Conservation (phyloP, 163 green algal species). For the Scenedesmus sp. region DNA sequence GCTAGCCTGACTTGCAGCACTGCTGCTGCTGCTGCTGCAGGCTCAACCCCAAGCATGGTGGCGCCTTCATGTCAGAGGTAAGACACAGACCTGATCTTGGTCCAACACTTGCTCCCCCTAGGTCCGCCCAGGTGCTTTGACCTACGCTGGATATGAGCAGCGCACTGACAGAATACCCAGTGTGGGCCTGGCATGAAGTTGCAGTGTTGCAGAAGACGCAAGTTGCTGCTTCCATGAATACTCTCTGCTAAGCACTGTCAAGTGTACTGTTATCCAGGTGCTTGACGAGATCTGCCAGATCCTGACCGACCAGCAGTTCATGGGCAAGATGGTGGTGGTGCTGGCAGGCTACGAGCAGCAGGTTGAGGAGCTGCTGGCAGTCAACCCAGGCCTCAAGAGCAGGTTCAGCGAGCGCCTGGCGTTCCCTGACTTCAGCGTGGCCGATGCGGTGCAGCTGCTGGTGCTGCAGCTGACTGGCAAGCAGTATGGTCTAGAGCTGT, state of each 20-base stretch:
- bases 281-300: constrained; percentile 73
- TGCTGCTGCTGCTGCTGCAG: constrained; percentile 23
- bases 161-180: too few relatives aligned
- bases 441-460: constrained; percentile 57
- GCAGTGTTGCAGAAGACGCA: neutral
- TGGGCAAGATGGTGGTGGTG: constrained; percentile 73
- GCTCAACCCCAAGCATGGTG: constrained; percentile 60
- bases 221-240: neutral
- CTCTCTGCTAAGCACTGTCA: too few relatives aligned
- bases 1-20: too few relatives aligned
- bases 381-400: constrained; percentile 71
- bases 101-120: too few relatives aligned
- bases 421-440: constrained; percentile 63
- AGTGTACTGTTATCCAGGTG: constrained; percentile 48
- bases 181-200: neutral
- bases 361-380: constrained; percentile 64
- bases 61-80: constrained; percentile 63
- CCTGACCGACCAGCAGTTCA: constrained; percentile 64
- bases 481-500: constrained; percentile 56
- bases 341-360: constrained; percentile 69
- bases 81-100: neutral
- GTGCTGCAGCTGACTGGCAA: constrained; percentile 41
- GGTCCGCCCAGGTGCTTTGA: too few relatives aligned
- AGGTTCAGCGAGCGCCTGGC: constrained; percentile 65
- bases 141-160: too few relatives aligned